Evolutionary conservation across 331 rosid species (phyloP), one percentile per base, ranked within the genome.

Genomic region (Rosa hybrid): DNA sequence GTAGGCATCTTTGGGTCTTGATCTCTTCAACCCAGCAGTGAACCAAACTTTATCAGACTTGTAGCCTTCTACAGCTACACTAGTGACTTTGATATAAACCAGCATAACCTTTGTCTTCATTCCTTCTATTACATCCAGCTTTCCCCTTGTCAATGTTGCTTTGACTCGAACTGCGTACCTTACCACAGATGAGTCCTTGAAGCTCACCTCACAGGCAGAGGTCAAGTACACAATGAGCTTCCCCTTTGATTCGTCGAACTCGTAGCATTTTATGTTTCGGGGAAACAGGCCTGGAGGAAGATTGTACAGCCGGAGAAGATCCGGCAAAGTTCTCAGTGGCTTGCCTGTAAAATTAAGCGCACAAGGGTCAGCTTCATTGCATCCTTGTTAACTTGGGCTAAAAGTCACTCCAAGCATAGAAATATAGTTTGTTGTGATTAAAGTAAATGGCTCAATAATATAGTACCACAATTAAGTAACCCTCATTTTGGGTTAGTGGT

Each of bases 31-130:
- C 54, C 94, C 98, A 71, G 92, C 96, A 20, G 90, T 93, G 71
- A 94, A 81, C 89, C 92, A 88, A 68, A 91, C 84, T 83, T 90
- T 94, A 20, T 90, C 97, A 60, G 94, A 90, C 82, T 93, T 93
- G 88, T 86, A 89, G 81, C 97, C 90, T 72, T 94, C 95, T 30
- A 90, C 83, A 6, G 86, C 71, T 83, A 94, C 92, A 44, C 68
- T 79, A 16, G 96, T 91, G 74, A 94, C 91, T 84, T 91, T 93
- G 70, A 90, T 95, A 94, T 92, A 94, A 41, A 94, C 95, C n/a
- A 90, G 77, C 14, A 91, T 74, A 39, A 88, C 91, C 86, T 88
- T 94, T 1, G 95, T 94, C 86, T 91, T 94, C 92, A 94, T 88
- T 80, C 98, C 98, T 39, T 91, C 95, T 67, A 94, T 84, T 18